A percentile compares a stretch with the other conserved stretches of the same genome.
These are phyloP conservation scores for Cephaloascus fragrans DNA, from an alignment of 805 yeast species.

Conservation along the genomic window DNA sequence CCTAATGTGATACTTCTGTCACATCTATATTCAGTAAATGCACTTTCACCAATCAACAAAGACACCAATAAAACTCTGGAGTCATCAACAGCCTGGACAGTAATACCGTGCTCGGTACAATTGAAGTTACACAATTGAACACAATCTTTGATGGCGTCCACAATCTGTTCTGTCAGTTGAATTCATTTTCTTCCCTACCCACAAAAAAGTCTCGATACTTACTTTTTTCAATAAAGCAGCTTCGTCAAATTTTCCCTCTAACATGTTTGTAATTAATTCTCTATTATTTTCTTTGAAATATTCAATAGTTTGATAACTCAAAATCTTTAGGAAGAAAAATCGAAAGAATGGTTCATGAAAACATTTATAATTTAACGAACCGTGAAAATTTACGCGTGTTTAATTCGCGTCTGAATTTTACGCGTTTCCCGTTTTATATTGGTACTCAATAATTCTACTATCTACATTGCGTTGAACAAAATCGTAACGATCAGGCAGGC, in stretches of 20 bases:
- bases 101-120: constrained; percentile 90
- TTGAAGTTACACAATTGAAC: constrained; percentile 94
- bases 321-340: too few species aligned
- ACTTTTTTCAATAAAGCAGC: constrained; percentile 83
- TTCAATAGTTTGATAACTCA: neutral
- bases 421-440: too few species aligned
- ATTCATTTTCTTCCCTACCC: neutral
- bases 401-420: neutral
- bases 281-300: neutral
- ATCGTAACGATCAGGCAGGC: too few species aligned
- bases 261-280: constrained; percentile 37
- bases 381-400: neutral
- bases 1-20: constrained; percentile 91
- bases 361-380: too few species aligned
- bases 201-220: constrained; percentile 8
- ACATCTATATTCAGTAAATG: constrained; percentile 89
- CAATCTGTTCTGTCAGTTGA: constrained; percentile 30
- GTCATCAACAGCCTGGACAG: constrained; percentile 96
- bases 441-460: too few species aligned
- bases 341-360: too few species aligned
- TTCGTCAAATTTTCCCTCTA: constrained; percentile 94
- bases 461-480: too few species aligned
- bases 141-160: constrained; percentile 90
- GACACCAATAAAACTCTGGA: constrained; percentile 92
- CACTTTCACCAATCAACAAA: constrained; percentile 75